Conservation (phyloP, 2,329 filamentous ascomycete genomes). For the Harringtonia lauricola region DNA sequence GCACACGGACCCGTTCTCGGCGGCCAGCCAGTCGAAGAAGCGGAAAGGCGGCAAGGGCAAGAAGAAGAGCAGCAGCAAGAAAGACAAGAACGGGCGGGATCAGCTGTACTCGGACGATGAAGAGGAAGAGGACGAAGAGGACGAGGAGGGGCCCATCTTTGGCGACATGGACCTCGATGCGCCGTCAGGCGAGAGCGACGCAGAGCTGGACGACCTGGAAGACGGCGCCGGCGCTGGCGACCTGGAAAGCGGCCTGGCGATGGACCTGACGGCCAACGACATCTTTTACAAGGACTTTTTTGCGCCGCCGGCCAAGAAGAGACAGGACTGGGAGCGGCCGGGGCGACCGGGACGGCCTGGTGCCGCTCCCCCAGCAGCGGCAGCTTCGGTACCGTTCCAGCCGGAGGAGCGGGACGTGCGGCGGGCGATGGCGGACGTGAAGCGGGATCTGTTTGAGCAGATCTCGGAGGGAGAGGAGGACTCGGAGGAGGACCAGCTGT, state of each 20-base stretch:
- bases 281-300: slow-evolving; percentile 93
- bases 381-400: slow-evolving; percentile 21
- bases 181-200: slow-evolving; percentile 56
- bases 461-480: slow-evolving; percentile 52
- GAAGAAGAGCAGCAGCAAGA: background rate
- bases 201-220: slow-evolving; percentile 48
- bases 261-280: slow-evolving; percentile 64
- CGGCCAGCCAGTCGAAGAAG: slow-evolving; percentile 14
- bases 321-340: slow-evolving; percentile 38
- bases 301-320: slow-evolving; percentile 68
- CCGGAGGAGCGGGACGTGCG: slow-evolving; percentile 59
- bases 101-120: slow-evolving; percentile 7
- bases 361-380: too few relatives aligned
- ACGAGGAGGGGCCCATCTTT: slow-evolving; percentile 69
- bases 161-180: slow-evolving; percentile 66
- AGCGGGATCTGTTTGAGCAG: slow-evolving; percentile 84
- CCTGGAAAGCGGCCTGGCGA: slow-evolving; percentile 14
- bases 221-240: slow-evolving; percentile 47
- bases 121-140: slow-evolving; percentile 25
- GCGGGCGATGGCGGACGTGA: slow-evolving; percentile 70
- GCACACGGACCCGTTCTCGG: slow-evolving; percentile 61
- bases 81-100: slow-evolving; percentile 2
- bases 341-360: slow-evolving; percentile 34
- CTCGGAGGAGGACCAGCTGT: slow-evolving; percentile 34
- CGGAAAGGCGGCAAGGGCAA: slow-evolving; percentile 12